Evolutionary conservation across 148 eudicot species (phyloP).

Genomic region (Tetragonia tetragonoides): DNA sequence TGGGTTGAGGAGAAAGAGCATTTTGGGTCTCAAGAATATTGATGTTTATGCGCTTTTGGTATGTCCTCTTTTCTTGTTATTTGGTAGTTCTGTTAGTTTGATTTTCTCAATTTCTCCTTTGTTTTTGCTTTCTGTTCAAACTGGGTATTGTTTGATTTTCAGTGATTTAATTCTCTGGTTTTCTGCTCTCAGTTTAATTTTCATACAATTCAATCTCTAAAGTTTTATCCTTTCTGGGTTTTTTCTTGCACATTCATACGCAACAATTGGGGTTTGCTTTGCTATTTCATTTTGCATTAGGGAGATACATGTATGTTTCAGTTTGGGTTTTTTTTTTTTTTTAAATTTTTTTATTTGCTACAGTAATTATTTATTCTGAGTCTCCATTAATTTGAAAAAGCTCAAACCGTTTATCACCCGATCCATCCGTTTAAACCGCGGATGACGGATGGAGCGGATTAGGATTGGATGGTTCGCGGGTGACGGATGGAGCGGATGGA

Average conservation of each 20-base stretch:
- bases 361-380: no score
- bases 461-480: no score
- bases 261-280: background rate
- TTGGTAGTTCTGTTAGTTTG: background rate
- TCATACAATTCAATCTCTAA: background rate
- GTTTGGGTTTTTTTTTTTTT: background rate
- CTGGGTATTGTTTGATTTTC: background rate
- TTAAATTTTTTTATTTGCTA: no score
- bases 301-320: no score
- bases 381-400: background rate
- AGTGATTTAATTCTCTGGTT: background rate
- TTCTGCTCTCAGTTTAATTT: background rate
- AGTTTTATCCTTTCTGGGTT: no score
- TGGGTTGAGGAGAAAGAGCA: conserved; percentile 72
- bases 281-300: no score
- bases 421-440: no score
- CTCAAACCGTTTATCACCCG: no score
- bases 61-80: conserved; percentile 16
- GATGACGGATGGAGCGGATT: no score
- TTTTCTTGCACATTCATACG: no score
- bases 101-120: background rate
- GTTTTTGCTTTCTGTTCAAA: background rate
- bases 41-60: conserved; percentile 93
- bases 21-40: conserved; percentile 74
- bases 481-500: no score